These are phyloP conservation scores for Acanthochlamys bracteata DNA, from an alignment of 106 monocot species.

Conservation along the genomic window DNA sequence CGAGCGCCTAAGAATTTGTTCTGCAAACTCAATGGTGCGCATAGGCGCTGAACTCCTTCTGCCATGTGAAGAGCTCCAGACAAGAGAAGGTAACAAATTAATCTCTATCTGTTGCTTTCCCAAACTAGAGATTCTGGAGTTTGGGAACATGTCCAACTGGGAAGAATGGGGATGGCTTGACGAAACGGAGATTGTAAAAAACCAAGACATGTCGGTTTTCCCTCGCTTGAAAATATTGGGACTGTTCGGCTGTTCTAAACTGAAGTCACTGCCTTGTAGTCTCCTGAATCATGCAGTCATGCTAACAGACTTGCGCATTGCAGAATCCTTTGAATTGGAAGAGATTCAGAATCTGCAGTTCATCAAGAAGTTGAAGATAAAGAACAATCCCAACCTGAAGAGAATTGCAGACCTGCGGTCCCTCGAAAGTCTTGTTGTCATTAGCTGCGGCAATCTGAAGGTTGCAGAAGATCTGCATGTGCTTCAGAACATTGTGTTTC, in stretches of 20 bases:
- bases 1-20: neutral
- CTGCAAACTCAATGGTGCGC: neutral
- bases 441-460: neutral
- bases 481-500: neutral
- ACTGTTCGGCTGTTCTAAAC: neutral
- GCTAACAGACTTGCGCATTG: neutral
- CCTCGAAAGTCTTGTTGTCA: neutral
- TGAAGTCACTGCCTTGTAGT: slow-evolving; percentile 6
- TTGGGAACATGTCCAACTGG: neutral
- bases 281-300: neutral
- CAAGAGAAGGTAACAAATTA: neutral
- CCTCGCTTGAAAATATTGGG: neutral
- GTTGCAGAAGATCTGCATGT: neutral
- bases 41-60: slow-evolving; percentile 9
- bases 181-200: neutral
- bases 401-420: neutral
- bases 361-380: neutral
- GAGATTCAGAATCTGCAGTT: neutral
- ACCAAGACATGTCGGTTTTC: neutral
- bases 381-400: neutral
- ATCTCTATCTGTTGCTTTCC: neutral
- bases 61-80: neutral
- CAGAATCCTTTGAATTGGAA: neutral
- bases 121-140: neutral
- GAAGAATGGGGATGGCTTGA: slow-evolving; percentile 12